Percentiles rank a stretch among this genome's conserved stretches.
Conservation (phyloP, 805 yeast genomes). For the Lachancea nothofagi region DNA sequence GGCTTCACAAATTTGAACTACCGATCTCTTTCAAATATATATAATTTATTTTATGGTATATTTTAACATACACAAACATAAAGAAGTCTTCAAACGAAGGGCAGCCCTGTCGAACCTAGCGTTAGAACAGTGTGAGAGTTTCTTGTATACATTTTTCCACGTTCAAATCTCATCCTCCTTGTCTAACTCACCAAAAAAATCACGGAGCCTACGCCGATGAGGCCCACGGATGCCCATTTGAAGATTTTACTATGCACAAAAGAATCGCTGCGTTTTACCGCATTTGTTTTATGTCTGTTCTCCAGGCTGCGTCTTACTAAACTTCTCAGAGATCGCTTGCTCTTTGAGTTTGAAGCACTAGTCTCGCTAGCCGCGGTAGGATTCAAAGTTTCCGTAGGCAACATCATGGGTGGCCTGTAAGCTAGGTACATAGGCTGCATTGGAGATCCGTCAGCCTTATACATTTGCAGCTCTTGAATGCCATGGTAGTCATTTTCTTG, state of each 20-base stretch:
- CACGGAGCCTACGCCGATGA: conserved; percentile 28
- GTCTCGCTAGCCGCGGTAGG: conserved; percentile 53
- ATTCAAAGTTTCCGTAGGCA: conserved; percentile 86
- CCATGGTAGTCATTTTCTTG: conserved; percentile 78
- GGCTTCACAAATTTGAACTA: too few relatives aligned
- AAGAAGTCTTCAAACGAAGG: too few relatives aligned
- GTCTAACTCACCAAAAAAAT: conserved; percentile 21
- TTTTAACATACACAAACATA: too few relatives aligned
- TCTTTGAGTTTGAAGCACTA: conserved; percentile 26
- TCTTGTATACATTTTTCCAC: too few relatives aligned
- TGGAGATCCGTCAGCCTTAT: conserved; percentile 71
- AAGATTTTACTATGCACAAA: conserved; percentile 17
- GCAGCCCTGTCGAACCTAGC: too few relatives aligned
- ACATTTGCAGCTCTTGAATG: conserved; percentile 65
- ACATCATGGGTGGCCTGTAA: conserved; percentile 91
- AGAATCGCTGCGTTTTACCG: conserved; percentile 36
- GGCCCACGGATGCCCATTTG: conserved; percentile 26
- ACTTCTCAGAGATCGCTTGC: conserved; percentile 35
- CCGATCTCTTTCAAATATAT: too few relatives aligned
- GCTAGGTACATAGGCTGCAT: conserved; percentile 88
- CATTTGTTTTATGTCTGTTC: conserved; percentile 74
- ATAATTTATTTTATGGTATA: too few relatives aligned
- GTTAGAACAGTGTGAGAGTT: too few relatives aligned
- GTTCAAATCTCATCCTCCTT: too few relatives aligned
- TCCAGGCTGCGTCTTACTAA: conserved; percentile 69